Evolutionary conservation across 352 stramenopile species (phyloP).

Genomic region (Pythium brassicae): DNA sequence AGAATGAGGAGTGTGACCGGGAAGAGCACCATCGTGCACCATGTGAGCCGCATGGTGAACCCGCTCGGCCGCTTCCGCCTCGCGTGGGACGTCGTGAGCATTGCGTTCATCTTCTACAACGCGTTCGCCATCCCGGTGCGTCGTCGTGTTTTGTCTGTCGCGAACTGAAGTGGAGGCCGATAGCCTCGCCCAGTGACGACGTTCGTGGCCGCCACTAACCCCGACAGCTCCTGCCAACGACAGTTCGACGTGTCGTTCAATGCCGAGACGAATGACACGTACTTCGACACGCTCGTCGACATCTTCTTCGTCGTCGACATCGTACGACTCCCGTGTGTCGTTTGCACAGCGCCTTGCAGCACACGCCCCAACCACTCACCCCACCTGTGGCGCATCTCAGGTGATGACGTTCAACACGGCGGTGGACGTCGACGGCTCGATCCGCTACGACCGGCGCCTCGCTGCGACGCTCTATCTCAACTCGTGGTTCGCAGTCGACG

Average conservation of each 20-base stretch:
- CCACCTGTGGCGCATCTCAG: conserved; percentile 10
- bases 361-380: neutral
- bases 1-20: conserved; percentile 26
- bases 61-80: conserved; percentile 55
- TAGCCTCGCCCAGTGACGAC: neutral
- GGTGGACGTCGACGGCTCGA: conserved; percentile 42
- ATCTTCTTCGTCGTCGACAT: conserved; percentile 65
- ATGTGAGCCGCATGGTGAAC: conserved; percentile 43
- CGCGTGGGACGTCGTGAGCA: conserved; percentile 61
- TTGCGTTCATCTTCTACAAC: conserved; percentile 75
- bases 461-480: conserved; percentile 34
- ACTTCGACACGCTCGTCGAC: conserved; percentile 51
- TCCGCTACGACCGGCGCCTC: conserved; percentile 34
- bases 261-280: conserved; percentile 17
- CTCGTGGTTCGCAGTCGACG: conserved; percentile 49
- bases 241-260: conserved; percentile 71
- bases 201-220: neutral
- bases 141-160: neutral
- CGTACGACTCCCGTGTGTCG: conserved; percentile 19
- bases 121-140: conserved; percentile 57
- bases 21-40: conserved; percentile 19
- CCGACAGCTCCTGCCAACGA: no score
- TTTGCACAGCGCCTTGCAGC: neutral
- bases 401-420: conserved; percentile 52
- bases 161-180: neutral